phyloP scores from a whole-genome alignment of 352 stramenopile species.

The Pythium guiyangense region DNA sequence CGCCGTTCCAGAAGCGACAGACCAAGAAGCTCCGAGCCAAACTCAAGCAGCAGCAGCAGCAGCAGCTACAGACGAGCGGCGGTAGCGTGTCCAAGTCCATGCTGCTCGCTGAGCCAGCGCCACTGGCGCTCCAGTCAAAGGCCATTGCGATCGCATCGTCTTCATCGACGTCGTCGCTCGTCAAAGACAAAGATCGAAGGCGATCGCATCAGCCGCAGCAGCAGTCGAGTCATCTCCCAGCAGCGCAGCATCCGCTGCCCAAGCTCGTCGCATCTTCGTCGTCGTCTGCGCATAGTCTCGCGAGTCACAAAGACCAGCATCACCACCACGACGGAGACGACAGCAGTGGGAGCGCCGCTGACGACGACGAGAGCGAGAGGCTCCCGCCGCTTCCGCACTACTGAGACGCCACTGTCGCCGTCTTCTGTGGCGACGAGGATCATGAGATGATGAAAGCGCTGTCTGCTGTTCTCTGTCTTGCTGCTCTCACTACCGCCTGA shows the following conservation, averaged over 20 bases:
- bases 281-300: conserved; percentile 21
- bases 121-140: conserved; percentile 13
- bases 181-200: conserved; percentile 32
- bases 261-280: conserved; percentile 35
- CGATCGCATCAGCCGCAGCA: conserved; percentile 22
- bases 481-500: not conserved
- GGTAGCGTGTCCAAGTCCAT: conserved; percentile 38
- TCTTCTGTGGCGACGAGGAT: not conserved
- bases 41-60: conserved; percentile 25
- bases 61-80: conserved; percentile 10
- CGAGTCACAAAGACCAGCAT: conserved; percentile 21
- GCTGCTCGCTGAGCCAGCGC: conserved; percentile 30
- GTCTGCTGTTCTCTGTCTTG: too few relatives aligned
- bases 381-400: conserved; percentile 37
- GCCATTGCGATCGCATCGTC: conserved; percentile 7
- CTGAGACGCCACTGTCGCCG: conserved; percentile 7
- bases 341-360: conserved; percentile 10
- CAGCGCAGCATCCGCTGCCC: conserved; percentile 30
- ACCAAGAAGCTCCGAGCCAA: conserved; percentile 46
- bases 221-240: conserved; percentile 9
- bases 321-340: conserved; percentile 4
- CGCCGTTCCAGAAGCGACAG: conserved; percentile 41
- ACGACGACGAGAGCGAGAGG: conserved; percentile 30
- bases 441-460: not conserved
- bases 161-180: too few relatives aligned